Percentiles rank a stretch among this genome's conserved stretches.
Evolutionary conservation across 148 eudicot genomes (phyloP).

Genomic region (Nepenthes gracilis): DNA sequence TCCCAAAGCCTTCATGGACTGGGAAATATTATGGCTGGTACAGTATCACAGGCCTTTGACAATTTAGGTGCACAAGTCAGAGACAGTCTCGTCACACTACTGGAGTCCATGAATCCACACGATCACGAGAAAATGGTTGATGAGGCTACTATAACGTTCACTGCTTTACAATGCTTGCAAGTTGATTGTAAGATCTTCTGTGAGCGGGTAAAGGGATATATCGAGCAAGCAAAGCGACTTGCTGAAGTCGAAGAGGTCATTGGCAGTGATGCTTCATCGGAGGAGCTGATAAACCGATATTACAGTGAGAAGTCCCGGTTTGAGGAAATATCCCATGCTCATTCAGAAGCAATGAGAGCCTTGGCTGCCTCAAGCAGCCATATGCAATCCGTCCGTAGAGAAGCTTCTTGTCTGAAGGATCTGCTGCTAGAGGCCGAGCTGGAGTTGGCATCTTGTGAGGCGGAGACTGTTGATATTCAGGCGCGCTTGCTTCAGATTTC

Average conservation of each 20-base stretch:
- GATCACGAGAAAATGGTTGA: constrained; percentile 12
- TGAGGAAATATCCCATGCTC: constrained; percentile 4
- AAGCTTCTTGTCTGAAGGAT: neutral
- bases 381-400: neutral
- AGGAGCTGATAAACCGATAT: constrained; percentile 4
- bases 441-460: constrained; percentile 3
- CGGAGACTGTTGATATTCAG: neutral
- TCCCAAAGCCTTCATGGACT: neutral
- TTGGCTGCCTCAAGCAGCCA: constrained; percentile 2
- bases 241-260: constrained; percentile 10
- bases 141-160: constrained; percentile 9
- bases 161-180: constrained; percentile 6
- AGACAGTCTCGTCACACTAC: constrained; percentile 4
- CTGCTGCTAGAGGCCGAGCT: neutral
- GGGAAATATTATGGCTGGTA: constrained; percentile 7
- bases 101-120: constrained; percentile 6
- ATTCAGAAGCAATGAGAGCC: constrained; percentile 1
- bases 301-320: constrained; percentile 7
- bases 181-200: constrained; percentile 4
- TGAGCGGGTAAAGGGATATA: constrained; percentile 8
- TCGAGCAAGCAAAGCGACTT: constrained; percentile 11
- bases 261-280: neutral
- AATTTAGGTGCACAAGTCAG: constrained; percentile 5
- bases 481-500: constrained; percentile 5
- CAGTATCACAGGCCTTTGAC: constrained; percentile 4